Percentiles rank a stretch among this genome's conserved stretches.
Conservation (phyloP, 179 eudicot species). For the Silene vulgaris region DNA sequence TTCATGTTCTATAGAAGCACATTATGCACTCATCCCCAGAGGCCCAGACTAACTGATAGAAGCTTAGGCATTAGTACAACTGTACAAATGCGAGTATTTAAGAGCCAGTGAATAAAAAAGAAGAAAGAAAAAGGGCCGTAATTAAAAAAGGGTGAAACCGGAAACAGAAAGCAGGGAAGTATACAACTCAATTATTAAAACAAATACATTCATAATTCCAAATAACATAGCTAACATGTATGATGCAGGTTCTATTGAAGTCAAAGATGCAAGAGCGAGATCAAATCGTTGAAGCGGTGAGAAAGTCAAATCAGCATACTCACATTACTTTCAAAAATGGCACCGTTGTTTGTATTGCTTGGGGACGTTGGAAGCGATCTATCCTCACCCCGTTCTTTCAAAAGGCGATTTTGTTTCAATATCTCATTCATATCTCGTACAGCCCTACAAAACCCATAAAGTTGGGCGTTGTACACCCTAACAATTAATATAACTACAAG, state of each 20-base stretch:
- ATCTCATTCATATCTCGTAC: conserved; percentile 97
- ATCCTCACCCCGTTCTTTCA: conserved; percentile 56
- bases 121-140: background rate
- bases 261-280: background rate
- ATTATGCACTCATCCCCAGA: background rate
- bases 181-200: no score
- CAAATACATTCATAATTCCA: background rate
- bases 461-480: background rate
- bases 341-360: conserved; percentile 30
- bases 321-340: conserved; percentile 54
- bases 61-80: background rate
- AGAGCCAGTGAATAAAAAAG: background rate
- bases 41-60: background rate
- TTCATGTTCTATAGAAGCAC: background rate
- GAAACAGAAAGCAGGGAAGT: background rate
- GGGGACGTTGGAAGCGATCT: conserved; percentile 54
- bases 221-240: background rate
- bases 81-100: conserved; percentile 2
- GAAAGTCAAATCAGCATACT: conserved; percentile 21
- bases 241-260: background rate
- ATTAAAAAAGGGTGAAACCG: background rate
- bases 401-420: conserved; percentile 76
- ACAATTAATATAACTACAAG: background rate
- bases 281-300: conserved; percentile 6
- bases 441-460: conserved; percentile 49